Evolutionary conservation across 805 yeast species (phyloP), one percentile per base, ranked within the genome.

Genomic region (Candida tibetensis): DNA sequence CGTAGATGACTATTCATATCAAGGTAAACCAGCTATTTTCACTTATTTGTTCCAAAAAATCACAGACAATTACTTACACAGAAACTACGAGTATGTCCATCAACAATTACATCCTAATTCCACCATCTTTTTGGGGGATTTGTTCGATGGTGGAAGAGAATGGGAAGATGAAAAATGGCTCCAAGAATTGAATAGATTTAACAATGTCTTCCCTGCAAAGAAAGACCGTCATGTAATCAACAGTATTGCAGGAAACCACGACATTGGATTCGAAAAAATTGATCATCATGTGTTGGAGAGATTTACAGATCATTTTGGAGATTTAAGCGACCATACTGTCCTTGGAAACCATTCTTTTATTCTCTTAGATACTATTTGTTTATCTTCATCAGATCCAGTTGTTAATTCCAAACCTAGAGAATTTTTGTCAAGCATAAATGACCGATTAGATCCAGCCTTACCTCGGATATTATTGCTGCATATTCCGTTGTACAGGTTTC

Each of bases 131-230:
- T 63, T 93, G 18, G 99, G 99, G 2, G 99, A 93, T 57, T 60
- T 91, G 49, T 85, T 91, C 56, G 99, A 93, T 62, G 97, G 97
- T 9, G 98, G 98, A 0, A 71, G 99, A 41, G 82, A 82, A 38
- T 89, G 95, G 91, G 77, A 75, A 28, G 79, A 77, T 44, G 72
- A 72, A 23, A 55, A 47, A 7, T 88, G 96, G 95, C 61, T 76
- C 38, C 63, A 69, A 10, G 98, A 93, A 58, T 81, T 73, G 51
- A 52, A 58, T 15, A 66, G 99, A 36, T 93, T 85, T 59, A 72
- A 77, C 46, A 45, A 57, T 1, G 76, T 93, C 3, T 91, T 85
- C 58, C 82, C 84, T 5, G 64, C 67, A 42, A 70, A 70, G 39
- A 64, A 72, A n/a, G 62, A 69, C 37, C 65, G 76, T 35, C 49